phyloP scores from a whole-genome alignment of 1,139 yeast genomes.

The Fermentozyma sake region DNA sequence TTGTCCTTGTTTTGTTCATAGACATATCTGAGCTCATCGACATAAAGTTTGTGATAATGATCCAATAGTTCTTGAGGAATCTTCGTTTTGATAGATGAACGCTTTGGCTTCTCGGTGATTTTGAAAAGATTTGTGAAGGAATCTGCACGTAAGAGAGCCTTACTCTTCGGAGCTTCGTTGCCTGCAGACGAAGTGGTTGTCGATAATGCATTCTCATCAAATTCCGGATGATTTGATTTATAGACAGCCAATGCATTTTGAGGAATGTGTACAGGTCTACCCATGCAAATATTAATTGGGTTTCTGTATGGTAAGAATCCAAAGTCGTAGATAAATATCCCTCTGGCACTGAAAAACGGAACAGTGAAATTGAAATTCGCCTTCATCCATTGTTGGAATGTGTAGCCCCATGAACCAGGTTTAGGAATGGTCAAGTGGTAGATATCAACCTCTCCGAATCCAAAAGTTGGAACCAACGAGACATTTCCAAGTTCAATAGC shows the following conservation, averaged over 20 bases:
- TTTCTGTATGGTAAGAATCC: slow-evolving; percentile 85
- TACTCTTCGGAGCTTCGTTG: background rate
- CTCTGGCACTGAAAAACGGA: slow-evolving; percentile 90
- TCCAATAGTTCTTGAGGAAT: slow-evolving; percentile 49
- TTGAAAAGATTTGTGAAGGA: slow-evolving; percentile 25
- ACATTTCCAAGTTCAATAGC: slow-evolving; percentile 81
- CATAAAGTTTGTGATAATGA: slow-evolving; percentile 67
- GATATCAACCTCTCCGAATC: slow-evolving; percentile 88
- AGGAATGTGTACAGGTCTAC: slow-evolving; percentile 75
- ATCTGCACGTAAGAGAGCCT: slow-evolving; percentile 1
- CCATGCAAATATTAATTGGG: slow-evolving; percentile 77
- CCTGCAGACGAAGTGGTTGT: background rate
- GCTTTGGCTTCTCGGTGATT: slow-evolving; percentile 11
- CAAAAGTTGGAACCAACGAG: slow-evolving; percentile 79
- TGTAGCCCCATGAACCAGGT: slow-evolving; percentile 47
- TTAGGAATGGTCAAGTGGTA: slow-evolving; percentile 60
- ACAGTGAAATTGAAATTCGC: slow-evolving; percentile 72
- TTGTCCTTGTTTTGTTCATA: slow-evolving; percentile 66
- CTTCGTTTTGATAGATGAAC: slow-evolving; percentile 19
- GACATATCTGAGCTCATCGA: slow-evolving; percentile 59
- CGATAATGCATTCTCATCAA: slow-evolving; percentile 5
- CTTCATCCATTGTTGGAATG: slow-evolving; percentile 70
- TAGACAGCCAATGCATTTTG: slow-evolving; percentile 30
- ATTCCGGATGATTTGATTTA: slow-evolving; percentile 26
- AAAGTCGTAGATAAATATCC: slow-evolving; percentile 87